Conservation (phyloP, 2,329 filamentous ascomycete species). For the Alternaria solani region DNA sequence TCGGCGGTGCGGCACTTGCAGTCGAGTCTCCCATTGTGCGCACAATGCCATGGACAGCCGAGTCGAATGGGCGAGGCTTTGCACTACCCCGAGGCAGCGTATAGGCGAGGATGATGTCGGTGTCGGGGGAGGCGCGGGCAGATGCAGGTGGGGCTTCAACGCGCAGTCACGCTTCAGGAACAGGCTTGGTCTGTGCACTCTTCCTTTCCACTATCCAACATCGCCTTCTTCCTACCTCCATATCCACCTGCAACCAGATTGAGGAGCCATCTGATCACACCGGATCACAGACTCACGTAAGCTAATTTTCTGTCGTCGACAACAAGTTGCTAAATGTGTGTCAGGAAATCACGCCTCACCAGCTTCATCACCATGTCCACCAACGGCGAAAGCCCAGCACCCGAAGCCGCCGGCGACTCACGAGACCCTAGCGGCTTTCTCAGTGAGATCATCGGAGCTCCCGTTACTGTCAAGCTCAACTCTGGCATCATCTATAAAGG, state of each 20-base stretch:
- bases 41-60: constrained; percentile 24
- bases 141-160: constrained; percentile 21
- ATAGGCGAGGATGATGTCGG: constrained; percentile 5
- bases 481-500: constrained; percentile 99
- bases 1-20: constrained; percentile 35
- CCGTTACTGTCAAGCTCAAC: constrained; percentile 96
- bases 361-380: constrained; percentile 27
- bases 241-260: background rate
- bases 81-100: background rate
- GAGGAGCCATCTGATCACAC: background rate
- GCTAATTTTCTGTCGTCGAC: background rate
- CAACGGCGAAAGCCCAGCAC: constrained; percentile 70
- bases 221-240: background rate
- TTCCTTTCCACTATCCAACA: constrained; percentile 1
- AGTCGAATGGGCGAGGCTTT: background rate
- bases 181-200: constrained; percentile 31
- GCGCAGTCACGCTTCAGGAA: constrained; percentile 45
- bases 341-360: background rate
- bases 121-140: background rate
- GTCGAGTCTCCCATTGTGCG: constrained; percentile 37
- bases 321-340: background rate
- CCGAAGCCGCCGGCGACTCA: constrained; percentile 72
- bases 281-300: background rate
- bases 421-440: constrained; percentile 95
- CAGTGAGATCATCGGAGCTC: constrained; percentile 90